Conservation (phyloP, 768 basidiomycete genomes). For the Ramaria rubella region DNA sequence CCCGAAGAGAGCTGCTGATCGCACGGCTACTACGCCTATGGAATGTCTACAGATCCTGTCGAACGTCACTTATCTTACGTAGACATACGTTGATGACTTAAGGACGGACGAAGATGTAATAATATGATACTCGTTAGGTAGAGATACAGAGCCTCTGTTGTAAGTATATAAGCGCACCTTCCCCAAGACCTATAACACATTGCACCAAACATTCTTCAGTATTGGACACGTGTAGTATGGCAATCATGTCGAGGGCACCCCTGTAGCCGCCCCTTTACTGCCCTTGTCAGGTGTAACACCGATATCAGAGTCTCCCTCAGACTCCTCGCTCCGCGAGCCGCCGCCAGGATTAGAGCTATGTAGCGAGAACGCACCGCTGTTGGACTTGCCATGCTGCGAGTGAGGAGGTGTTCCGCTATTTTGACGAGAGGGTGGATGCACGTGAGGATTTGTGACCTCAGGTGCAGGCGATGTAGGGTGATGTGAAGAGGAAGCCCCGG, state of each 20-base stretch:
- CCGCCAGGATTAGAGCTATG: neutral
- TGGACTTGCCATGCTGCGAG: neutral
- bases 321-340: neutral
- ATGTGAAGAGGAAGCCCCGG: conserved; percentile 2
- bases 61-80: no score
- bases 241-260: neutral
- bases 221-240: no score
- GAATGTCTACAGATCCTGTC: no score
- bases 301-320: conserved; percentile 5
- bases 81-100: no score
- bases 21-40: no score
- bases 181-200: no score
- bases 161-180: no score
- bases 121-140: neutral
- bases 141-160: no score
- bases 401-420: neutral
- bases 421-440: neutral
- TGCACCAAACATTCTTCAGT: no score
- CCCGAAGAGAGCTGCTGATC: no score
- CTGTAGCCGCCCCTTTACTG: neutral
- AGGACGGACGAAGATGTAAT: no score
- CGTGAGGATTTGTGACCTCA: neutral
- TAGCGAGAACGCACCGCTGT: neutral
- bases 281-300: neutral
- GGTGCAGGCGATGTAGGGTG: neutral